Base-by-base conservation (phyloP, 805 yeast species). In the Teunomyces atbi region DNA sequence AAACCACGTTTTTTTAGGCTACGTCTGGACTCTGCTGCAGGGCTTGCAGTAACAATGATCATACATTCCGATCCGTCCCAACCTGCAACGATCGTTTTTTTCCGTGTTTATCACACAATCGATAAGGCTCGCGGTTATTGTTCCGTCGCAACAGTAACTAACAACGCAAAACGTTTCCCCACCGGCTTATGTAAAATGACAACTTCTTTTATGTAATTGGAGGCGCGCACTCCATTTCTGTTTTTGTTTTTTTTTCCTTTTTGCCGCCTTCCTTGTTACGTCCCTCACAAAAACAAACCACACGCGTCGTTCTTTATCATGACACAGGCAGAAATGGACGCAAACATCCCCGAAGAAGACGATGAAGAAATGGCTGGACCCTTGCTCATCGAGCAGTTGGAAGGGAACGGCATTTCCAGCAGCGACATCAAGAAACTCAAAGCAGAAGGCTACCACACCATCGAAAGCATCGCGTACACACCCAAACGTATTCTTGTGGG, bases 391-490 rank as follows among this genome's bases (percentile, higher is more conserved):
- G 64, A 71, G 15, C 79, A 74, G 45, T 65, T 82, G 42, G 78
- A 85, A 66, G 95, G 96, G 15, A 89, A 89, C 60, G 99, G 99
- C 10, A 90, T 94, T 51, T 78, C 91, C 5, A 60, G 82, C 3
- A 74, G 81, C 27, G 99, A 94, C 64, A 75, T 92, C 54, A 81
- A 79, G 51, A 92, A 89, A 62, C 76, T 94, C 44, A 77, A 82
- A 51, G 92, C 87, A 41, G 86, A 84, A 20, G 97, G 97, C 0
- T 82, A 78, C 58, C 86, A 86, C 61, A 94, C 99, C 0, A 96
- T 86, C 6, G 97, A 91, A 62, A 81, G 96, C 16, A 83, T 92
- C 48, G 98, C 99, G 2, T 90, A 89, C 59, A 89, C 97, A 5
- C 96, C 97, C 15, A 86, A 87, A 60, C 84, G 92, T 56, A 82